Conservation (phyloP, 371 early-diverging fungal genomes). For the Catenaria anguillulae region DNA sequence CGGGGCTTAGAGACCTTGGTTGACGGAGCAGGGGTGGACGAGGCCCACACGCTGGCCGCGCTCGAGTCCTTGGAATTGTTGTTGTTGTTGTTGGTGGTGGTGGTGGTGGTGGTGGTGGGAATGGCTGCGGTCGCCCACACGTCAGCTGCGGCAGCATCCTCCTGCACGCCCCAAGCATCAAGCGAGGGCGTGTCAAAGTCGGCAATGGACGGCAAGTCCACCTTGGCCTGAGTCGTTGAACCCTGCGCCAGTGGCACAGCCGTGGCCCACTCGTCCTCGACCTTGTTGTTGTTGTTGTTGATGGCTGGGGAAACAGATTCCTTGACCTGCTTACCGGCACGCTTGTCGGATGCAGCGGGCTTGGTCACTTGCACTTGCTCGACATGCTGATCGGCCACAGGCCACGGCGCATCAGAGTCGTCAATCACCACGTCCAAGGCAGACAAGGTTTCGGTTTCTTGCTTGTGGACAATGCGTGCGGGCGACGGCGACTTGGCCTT, state of each 20-base stretch:
- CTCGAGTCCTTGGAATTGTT: neutral
- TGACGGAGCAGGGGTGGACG: neutral
- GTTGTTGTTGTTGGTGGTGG: neutral
- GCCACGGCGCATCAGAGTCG: too few relatives aligned
- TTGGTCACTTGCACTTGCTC: too few relatives aligned
- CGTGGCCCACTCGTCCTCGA: neutral
- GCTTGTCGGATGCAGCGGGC: too few relatives aligned
- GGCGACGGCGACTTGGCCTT: too few relatives aligned
- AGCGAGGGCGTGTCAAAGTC: neutral
- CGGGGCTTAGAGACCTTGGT: neutral
- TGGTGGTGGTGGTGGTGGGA: neutral
- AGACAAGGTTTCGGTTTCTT: too few relatives aligned
- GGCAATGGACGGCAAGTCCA: neutral
- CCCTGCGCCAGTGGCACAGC: too few relatives aligned
- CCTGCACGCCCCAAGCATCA: neutral
- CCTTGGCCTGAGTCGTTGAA: too few relatives aligned
- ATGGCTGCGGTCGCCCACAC: neutral
- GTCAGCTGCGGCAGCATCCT: neutral
- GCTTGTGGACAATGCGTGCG: too few relatives aligned
- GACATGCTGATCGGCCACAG: too few relatives aligned
- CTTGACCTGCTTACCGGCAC: neutral
- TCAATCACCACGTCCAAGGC: too few relatives aligned
- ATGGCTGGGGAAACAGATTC: neutral
- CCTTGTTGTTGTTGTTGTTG: neutral
- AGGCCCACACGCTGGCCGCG: neutral